These are phyloP conservation scores for Immersiella caudata DNA, from an alignment of 495 filamentous ascomycete genomes.

Conservation along the genomic window DNA sequence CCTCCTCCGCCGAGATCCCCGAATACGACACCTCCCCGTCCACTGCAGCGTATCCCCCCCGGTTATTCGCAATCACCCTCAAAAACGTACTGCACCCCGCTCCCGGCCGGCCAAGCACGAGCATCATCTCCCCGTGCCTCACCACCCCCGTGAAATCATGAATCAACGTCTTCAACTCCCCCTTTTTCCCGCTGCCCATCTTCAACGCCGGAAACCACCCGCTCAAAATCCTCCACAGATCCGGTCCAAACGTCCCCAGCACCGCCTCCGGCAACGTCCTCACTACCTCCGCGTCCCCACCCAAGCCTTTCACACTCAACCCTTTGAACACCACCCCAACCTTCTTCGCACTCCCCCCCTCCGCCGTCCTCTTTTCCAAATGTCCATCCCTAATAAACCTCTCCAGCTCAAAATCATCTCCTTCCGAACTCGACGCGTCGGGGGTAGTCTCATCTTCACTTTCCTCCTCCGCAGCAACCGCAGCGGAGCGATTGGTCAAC, in stretches of 20 bases:
- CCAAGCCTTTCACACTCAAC: slow-evolving; percentile 73
- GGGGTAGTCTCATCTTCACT: slow-evolving; percentile 44
- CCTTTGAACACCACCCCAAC: slow-evolving; percentile 84
- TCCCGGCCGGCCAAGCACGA: slow-evolving; percentile 80
- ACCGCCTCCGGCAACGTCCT: slow-evolving; percentile 77
- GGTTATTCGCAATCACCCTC: slow-evolving; percentile 74
- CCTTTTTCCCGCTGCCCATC: slow-evolving; percentile 37
- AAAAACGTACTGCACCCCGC: slow-evolving; percentile 82
- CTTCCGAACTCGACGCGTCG: slow-evolving; percentile 17
- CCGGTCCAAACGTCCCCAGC: slow-evolving; percentile 81
- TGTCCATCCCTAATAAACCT: slow-evolving; percentile 78
- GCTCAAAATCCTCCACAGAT: slow-evolving; percentile 76
- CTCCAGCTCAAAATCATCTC: slow-evolving; percentile 67
- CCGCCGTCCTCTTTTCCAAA: slow-evolving; percentile 74
- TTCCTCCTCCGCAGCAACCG: slow-evolving; percentile 42
- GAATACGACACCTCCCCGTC: slow-evolving; percentile 75
- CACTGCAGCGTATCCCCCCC: slow-evolving; percentile 65
- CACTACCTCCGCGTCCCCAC: slow-evolving; percentile 67
- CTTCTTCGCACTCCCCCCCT: slow-evolving; percentile 71
- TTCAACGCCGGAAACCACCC: slow-evolving; percentile 66
- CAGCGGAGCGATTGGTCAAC: slow-evolving; percentile 14
- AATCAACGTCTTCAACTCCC: slow-evolving; percentile 62
- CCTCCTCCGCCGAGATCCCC: slow-evolving; percentile 70
- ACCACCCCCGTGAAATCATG: slow-evolving; percentile 80
- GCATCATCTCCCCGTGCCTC: slow-evolving; percentile 77